These are phyloP conservation scores for Didymellaceae sp. DNA, from an alignment of 2,329 filamentous ascomycete genomes.

Conservation along the genomic window DNA sequence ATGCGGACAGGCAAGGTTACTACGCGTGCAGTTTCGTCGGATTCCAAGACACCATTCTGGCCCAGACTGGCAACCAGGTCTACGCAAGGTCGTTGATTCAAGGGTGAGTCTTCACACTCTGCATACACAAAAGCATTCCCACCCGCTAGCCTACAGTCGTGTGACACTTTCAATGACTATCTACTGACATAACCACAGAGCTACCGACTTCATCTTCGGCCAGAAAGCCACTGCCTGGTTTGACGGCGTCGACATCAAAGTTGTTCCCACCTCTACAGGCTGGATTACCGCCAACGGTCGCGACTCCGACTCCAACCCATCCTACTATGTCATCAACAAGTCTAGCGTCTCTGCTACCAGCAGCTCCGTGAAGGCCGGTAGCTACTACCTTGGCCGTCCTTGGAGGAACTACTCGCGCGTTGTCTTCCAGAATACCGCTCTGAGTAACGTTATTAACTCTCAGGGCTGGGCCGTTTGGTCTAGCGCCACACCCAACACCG, in stretches of 20 bases:
- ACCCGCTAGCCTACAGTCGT: neutral
- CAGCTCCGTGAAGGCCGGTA: slow-evolving; percentile 48
- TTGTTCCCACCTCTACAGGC: slow-evolving; percentile 50
- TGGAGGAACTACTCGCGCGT: slow-evolving; percentile 61
- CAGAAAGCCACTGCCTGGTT: slow-evolving; percentile 61
- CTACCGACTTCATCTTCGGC: slow-evolving; percentile 67
- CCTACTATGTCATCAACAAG: slow-evolving; percentile 64
- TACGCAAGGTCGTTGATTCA: slow-evolving; percentile 64
- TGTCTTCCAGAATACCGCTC: slow-evolving; percentile 58
- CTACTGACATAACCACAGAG: slow-evolving; percentile 21
- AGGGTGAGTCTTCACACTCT: slow-evolving; percentile 37
- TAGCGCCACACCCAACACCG: slow-evolving; percentile 55
- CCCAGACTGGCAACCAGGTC: slow-evolving; percentile 58
- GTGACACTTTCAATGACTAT: neutral
- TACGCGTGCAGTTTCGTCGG: slow-evolving; percentile 63
- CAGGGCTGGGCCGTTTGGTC: slow-evolving; percentile 67
- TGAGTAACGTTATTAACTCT: slow-evolving; percentile 64
- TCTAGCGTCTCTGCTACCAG: slow-evolving; percentile 53
- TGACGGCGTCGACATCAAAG: slow-evolving; percentile 57
- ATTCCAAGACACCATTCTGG: slow-evolving; percentile 61
- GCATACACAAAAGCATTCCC: too few species aligned
- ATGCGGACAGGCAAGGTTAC: slow-evolving; percentile 61
- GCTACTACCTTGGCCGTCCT: slow-evolving; percentile 60
- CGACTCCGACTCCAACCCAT: slow-evolving; percentile 41
- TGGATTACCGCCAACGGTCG: slow-evolving; percentile 50